Percentiles rank a stretch among this genome's conserved stretches.
These are phyloP conservation scores for Xylaria telfairii DNA, from an alignment of 495 filamentous ascomycete species.

Conservation along the genomic window DNA sequence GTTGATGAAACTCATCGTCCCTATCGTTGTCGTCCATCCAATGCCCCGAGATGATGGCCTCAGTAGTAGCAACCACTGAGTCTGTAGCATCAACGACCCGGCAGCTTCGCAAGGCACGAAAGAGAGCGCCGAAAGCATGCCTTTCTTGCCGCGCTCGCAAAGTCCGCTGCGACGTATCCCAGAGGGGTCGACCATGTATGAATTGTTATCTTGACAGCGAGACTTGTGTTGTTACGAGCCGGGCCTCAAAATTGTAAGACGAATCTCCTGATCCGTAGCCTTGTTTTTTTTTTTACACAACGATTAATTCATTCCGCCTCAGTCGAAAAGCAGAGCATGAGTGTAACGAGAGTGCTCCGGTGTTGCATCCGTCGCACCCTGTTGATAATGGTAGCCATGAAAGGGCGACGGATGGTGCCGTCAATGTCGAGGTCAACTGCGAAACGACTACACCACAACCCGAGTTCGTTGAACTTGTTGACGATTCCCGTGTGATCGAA, in stretches of 20 bases:
- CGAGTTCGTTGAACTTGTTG: slow-evolving; percentile 29
- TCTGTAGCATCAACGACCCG: neutral
- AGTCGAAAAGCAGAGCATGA: slow-evolving; percentile 38
- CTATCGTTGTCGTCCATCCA: neutral
- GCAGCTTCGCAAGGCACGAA: slow-evolving; percentile 36
- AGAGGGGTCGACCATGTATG: slow-evolving; percentile 55
- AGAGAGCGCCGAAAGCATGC: slow-evolving; percentile 54
- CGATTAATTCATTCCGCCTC: slow-evolving; percentile 1
- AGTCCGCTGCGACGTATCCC: slow-evolving; percentile 58
- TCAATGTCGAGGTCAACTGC: slow-evolving; percentile 34
- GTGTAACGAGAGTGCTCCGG: slow-evolving; percentile 31
- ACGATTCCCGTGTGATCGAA: slow-evolving; percentile 23
- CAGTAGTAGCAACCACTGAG: slow-evolving; percentile 10
- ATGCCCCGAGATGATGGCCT: slow-evolving; percentile 16
- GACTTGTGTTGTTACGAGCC: slow-evolving; percentile 45
- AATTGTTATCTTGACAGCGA: slow-evolving; percentile 52
- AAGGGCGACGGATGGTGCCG: slow-evolving; percentile 31
- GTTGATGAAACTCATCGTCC: neutral
- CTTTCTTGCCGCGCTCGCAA: slow-evolving; percentile 58
- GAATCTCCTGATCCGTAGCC: neutral
- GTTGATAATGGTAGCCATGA: slow-evolving; percentile 32
- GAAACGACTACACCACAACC: slow-evolving; percentile 23
- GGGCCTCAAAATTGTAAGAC: slow-evolving; percentile 49
- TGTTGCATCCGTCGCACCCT: slow-evolving; percentile 32
- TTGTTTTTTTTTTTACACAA: neutral